phyloP scores from a whole-genome alignment of 2,329 filamentous ascomycete species.

The Xylariales sp. region DNA sequence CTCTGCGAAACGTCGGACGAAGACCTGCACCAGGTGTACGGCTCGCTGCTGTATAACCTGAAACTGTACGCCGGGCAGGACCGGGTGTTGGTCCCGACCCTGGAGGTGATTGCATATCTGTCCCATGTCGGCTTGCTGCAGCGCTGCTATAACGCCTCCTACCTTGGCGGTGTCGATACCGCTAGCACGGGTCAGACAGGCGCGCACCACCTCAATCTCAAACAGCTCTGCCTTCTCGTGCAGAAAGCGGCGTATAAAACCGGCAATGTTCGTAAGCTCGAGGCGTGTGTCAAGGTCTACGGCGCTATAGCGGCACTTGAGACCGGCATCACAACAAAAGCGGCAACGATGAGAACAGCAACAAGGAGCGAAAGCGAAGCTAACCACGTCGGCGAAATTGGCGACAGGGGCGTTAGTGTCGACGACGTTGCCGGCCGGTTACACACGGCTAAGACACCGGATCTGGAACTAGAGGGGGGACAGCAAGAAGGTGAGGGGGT shows the following conservation, averaged over 20 bases:
- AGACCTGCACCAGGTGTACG: slow-evolving; percentile 59
- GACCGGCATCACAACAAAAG: slow-evolving; percentile 6
- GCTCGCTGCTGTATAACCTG: slow-evolving; percentile 66
- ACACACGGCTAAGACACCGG: slow-evolving; percentile 6
- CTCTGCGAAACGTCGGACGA: slow-evolving; percentile 59
- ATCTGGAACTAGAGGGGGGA: slow-evolving; percentile 42
- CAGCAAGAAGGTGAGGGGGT: slow-evolving; percentile 57
- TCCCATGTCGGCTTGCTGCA: slow-evolving; percentile 70
- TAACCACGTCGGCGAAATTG: not conserved
- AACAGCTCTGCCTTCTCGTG: slow-evolving; percentile 73
- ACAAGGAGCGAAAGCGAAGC: not conserved
- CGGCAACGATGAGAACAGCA: not conserved
- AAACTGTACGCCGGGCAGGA: slow-evolving; percentile 69
- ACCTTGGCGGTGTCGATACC: not conserved
- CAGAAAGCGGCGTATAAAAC: slow-evolving; percentile 87
- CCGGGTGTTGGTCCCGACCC: slow-evolving; percentile 76
- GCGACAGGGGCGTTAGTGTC: not conserved
- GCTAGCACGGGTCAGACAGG: slow-evolving; percentile 19
- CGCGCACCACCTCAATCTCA: slow-evolving; percentile 56
- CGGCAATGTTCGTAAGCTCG: slow-evolving; percentile 82
- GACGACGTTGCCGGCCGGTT: slow-evolving; percentile 14
- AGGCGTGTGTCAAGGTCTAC: slow-evolving; percentile 84
- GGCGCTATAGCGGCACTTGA: slow-evolving; percentile 66
- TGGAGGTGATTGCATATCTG: slow-evolving; percentile 83
- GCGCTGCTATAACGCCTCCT: slow-evolving; percentile 42